Base-by-base conservation (phyloP, 257 asterid genomes). In the Echium plantagineum region DNA sequence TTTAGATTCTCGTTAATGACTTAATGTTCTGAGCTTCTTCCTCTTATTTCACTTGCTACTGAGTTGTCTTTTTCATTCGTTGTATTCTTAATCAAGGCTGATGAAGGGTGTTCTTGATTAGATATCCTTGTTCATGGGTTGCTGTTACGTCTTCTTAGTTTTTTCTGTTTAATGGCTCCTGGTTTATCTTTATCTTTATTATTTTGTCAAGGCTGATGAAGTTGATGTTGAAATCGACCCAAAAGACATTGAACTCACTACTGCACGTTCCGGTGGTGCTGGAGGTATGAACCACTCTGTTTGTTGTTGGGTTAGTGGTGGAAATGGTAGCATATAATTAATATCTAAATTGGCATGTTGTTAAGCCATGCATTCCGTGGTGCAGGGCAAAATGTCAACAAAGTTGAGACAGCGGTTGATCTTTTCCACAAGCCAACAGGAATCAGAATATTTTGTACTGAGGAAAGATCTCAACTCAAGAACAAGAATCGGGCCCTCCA, bases 321-420 rank as follows among this genome's bases (percentile, higher is more conserved):
- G 38, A 1, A 12, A 2, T 8, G 46, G 13, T 35, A 13, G 46
- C 2, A 13, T 35, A 21, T 65, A 19, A 16, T 60, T 32, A 7
- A 42, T 56, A 8, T 20, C 5, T 9, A 18, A 21, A 8, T 56
- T 22, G 7, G 24, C 31, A 56, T 62, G 63, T 70, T 65, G 52
- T 59, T 72, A 67, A 21, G 18, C n/a, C 31, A 21, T 17, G 49
- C 12, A 18, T 57, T 28, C 16, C 70, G 68, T 66, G 63, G 22
- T 79, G 79, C 94, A 93, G 97, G 98, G 70, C 98, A 93, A 80
- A 93, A 93, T 83, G 98, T 93, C 56, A 93, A 93, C 81, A 93
- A 93, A 87, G 98, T 93, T 82, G 98, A 93, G 84, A 93, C 97
- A 16, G 98, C 97, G 66, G 81, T 85, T 72, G 98, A 91, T 85